Conservation (phyloP, 2,329 filamentous ascomycete species). For the Penicillium sp. region DNA sequence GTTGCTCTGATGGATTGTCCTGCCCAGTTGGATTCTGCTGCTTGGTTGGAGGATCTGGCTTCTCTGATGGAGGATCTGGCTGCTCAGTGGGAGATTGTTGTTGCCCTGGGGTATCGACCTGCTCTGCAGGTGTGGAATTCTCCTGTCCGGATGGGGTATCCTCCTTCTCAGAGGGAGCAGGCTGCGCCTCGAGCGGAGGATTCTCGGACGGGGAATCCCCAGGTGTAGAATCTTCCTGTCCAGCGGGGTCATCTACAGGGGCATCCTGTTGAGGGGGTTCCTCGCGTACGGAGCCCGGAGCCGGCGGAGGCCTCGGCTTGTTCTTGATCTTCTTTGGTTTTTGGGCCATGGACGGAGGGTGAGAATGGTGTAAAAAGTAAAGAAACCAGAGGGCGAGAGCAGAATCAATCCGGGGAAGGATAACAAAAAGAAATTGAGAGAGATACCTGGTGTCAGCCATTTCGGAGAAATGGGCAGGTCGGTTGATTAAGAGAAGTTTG, state of each 20-base stretch:
- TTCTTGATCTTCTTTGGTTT: slow-evolving; percentile 10
- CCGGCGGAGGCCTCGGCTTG: slow-evolving; percentile 13
- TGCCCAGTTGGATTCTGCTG: neutral
- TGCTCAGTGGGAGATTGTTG: neutral
- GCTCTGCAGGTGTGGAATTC: neutral
- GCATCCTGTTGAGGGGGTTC: neutral
- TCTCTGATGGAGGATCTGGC: neutral
- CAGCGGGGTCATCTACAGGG: neutral
- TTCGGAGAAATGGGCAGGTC: slow-evolving; percentile 6
- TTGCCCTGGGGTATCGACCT: neutral
- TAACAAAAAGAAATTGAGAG: slow-evolving; percentile 2
- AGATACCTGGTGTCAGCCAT: slow-evolving; percentile 19
- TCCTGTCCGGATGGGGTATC: neutral
- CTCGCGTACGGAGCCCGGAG: slow-evolving; percentile 1
- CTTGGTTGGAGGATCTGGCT: neutral
- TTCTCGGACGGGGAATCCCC: slow-evolving; percentile 4
- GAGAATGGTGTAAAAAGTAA: neutral
- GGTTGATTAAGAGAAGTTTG: slow-evolving; percentile 1
- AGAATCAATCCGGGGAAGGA: slow-evolving; percentile 1
- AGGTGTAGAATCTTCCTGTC: neutral
- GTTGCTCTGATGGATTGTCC: slow-evolving; percentile 1
- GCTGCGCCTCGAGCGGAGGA: neutral
- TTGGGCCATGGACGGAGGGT: slow-evolving; percentile 1
- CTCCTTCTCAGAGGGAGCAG: neutral
- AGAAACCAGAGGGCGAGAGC: slow-evolving; percentile 2